Percentiles rank a stretch among this genome's conserved stretches.
Conservation (phyloP, 1,284 basidiomycete species). For the Malassezia restricta region DNA sequence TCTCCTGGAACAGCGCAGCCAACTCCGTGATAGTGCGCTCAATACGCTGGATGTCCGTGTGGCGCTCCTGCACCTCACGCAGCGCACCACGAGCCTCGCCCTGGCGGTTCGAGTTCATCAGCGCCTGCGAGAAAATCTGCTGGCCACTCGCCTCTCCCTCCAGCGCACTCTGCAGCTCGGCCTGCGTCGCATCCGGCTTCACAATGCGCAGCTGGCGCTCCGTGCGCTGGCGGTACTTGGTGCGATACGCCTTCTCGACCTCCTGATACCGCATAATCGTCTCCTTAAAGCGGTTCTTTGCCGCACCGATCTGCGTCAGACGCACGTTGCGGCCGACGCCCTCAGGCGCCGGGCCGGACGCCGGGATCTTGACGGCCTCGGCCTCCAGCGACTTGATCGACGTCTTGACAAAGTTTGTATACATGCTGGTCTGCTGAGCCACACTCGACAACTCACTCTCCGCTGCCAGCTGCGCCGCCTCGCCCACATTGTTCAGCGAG, state of each 20-base stretch:
- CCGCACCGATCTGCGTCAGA: conserved; percentile 51
- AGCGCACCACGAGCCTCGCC: conserved; percentile 71
- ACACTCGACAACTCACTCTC: conserved; percentile 34
- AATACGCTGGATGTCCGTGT: conserved; percentile 74
- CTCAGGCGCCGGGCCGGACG: conserved; percentile 17
- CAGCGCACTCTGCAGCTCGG: conserved; percentile 64
- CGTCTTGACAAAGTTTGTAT: conserved; percentile 43
- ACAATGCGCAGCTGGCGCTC: conserved; percentile 91
- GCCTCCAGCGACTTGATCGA: conserved; percentile 37
- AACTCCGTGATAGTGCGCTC: conserved; percentile 77
- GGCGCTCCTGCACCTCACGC: conserved; percentile 78
- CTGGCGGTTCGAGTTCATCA: conserved; percentile 64
- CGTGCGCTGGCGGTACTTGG: conserved; percentile 84
- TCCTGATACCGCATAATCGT: conserved; percentile 57
- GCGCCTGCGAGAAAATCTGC: conserved; percentile 77
- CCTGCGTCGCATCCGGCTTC: conserved; percentile 75
- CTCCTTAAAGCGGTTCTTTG: conserved; percentile 49
- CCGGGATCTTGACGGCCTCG: conserved; percentile 26
- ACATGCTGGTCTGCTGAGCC: conserved; percentile 31
- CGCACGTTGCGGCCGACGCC: conserved; percentile 45
- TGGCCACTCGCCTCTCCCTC: conserved; percentile 58
- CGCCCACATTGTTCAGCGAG: conserved; percentile 44
- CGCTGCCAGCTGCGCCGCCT: conserved; percentile 39
- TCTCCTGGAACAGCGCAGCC: conserved; percentile 72
- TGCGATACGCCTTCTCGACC: conserved; percentile 81